Conservation (phyloP, 352 stramenopile genomes). For the Phytophthora pseudosyringae region DNA sequence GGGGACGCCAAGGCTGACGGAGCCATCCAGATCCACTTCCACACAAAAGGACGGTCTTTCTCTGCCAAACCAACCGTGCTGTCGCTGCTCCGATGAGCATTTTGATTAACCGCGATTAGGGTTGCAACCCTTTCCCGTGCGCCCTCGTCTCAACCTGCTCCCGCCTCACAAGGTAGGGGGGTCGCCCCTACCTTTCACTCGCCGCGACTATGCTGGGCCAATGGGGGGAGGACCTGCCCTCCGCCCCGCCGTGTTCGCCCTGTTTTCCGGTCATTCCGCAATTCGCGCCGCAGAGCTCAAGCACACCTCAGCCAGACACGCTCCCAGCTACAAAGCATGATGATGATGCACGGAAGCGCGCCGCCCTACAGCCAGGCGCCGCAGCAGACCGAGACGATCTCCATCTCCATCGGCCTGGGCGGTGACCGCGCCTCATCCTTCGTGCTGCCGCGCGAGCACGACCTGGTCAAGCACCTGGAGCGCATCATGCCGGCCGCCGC, state of each 20-base stretch:
- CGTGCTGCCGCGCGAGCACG: constrained; percentile 55
- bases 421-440: constrained; percentile 48
- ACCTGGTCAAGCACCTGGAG: constrained; percentile 60
- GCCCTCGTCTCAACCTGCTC: constrained; percentile 43
- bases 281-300: constrained; percentile 31
- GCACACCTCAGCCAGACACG: background rate
- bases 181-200: constrained; percentile 13
- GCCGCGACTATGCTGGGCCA: background rate
- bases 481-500: constrained; percentile 35
- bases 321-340: constrained; percentile 12
- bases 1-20: no score
- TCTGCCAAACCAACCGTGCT: background rate
- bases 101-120: constrained; percentile 31
- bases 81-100: background rate
- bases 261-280: constrained; percentile 32
- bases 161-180: constrained; percentile 22
- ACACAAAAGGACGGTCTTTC: no score
- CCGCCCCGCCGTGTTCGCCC: constrained; percentile 7
- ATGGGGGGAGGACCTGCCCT: background rate
- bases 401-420: constrained; percentile 56
- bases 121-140: constrained; percentile 6
- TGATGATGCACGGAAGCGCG: constrained; percentile 34
- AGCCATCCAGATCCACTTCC: no score
- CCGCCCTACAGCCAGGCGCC: constrained; percentile 18
- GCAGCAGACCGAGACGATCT: constrained; percentile 44